Base-by-base conservation (phyloP, 305 asterid genomes). In the Nicotiana rustica region DNA sequence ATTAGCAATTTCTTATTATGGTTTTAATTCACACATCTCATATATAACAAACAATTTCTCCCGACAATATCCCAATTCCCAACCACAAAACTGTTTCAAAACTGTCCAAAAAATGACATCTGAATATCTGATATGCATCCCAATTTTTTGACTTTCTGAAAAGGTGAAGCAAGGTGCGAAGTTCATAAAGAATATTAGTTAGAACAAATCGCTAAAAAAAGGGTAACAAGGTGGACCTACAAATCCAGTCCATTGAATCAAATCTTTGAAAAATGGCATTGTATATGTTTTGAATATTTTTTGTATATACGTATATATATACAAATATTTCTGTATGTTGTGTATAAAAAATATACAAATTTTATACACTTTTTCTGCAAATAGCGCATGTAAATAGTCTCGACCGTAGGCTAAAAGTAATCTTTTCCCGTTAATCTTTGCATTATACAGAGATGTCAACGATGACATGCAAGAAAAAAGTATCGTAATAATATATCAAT, bases 91-190 rank as follows among this genome's bases (percentile, higher is more conserved):
- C 44, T 18, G 38, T 25, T 7, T 4, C 7, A 8, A 75, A 75
- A 25, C 47, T 49, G 10, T 73, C 44, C 10, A n/a, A 73, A 21
- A 38, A 73, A 7, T 36, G 64, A 25, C 15, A 73, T 73, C 15
- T 49, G 29, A 73, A 25, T 9, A 73, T 73, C 15, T 49, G 29
- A 73, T 49, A 10, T 73, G 21, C 15, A 73, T 49, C 21, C 64
- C 60, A 49, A 14, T 3, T 55, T 25, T 6, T 49, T 6, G 1
- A 21, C 2, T 14, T 73, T 73, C 38, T 5, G 55, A 75, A 6
- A 49, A 75, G 36, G 79, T 75, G 79, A 73, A 25, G 79, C 44
- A 73, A 49, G 14, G 19, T 73, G 15, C 79, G 52, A 21, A 49
- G 19, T 25, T 21, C 2, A 21, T 19, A 70, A 5, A 71, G 38